Conservation (phyloP, 805 yeast species). For the Ogataea kodamae region DNA sequence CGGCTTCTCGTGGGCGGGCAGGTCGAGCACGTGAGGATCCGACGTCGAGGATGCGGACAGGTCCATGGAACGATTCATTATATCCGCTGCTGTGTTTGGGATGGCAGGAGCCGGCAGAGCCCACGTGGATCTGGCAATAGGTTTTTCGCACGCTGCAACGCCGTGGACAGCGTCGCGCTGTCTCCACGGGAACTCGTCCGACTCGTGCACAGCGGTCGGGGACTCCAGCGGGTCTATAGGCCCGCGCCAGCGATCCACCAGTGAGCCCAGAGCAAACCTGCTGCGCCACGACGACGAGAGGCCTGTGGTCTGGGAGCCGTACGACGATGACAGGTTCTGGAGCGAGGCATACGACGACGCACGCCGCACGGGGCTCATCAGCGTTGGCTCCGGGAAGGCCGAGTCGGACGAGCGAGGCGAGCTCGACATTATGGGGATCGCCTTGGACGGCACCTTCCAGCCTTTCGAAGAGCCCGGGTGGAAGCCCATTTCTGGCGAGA, state of each 20-base stretch:
- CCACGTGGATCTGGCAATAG: slow-evolving; percentile 1
- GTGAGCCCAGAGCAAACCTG: slow-evolving; percentile 26
- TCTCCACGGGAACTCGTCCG: slow-evolving; percentile 31
- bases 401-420: slow-evolving; percentile 20
- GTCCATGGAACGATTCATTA: slow-evolving; percentile 2
- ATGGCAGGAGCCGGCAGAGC: background rate
- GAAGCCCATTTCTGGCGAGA: slow-evolving; percentile 16
- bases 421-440: slow-evolving; percentile 22
- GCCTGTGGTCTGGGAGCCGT: slow-evolving; percentile 27
- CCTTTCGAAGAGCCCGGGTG: slow-evolving; percentile 30
- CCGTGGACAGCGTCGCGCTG: slow-evolving; percentile 8
- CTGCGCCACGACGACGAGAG: slow-evolving; percentile 30
- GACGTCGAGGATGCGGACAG: background rate
- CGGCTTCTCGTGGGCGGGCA: slow-evolving; percentile 1
- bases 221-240: slow-evolving; percentile 12
- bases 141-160: slow-evolving; percentile 8
- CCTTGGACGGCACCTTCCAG: slow-evolving; percentile 41
- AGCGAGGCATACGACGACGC: slow-evolving; percentile 35
- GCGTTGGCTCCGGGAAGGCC: slow-evolving; percentile 20
- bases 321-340: slow-evolving; percentile 36
- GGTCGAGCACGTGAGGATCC: no score
- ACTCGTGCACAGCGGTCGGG: slow-evolving; percentile 28
- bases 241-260: slow-evolving; percentile 29
- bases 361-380: slow-evolving; percentile 23
- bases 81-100: background rate